Base-by-base conservation (phyloP, 139 green algal genomes). In the Micractinium sp. region DNA sequence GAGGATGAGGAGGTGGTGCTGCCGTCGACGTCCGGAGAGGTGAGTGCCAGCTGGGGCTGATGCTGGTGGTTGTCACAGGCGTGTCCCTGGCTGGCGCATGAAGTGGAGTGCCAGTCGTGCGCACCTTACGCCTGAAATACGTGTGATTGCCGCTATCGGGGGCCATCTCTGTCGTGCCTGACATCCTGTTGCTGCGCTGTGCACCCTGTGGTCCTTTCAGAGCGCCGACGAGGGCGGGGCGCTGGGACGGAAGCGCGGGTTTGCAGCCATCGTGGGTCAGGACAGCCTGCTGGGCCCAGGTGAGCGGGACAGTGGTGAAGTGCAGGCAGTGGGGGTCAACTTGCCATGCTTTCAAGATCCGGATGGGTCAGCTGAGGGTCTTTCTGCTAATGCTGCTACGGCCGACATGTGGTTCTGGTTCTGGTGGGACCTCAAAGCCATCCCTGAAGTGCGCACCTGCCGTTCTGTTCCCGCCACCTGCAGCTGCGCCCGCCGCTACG, bases 201-300 rank as follows among this genome's bases (percentile, higher is more conserved):
- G 23, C 25, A 14, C 38, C 27, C 76, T 82, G 74, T 56, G 29
- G 36, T 20, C 77, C 9, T 67, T 33, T 14, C 41, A 84, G 78
- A 27, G n/a, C 41, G 15, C 16, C 0, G 78, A 63, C 20, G 78
- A 84, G 29, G 63, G 78, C 41, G 78, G 53, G 2, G 14, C 41
- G 14, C 27, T 47, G 14, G 41, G 53, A 23, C 80, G 80, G 53
- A 85, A 85, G 80, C 80, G 80, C 80, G 33, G 39, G 53, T 85
- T 74, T n/a, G 31, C 31, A 56, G 53, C 80, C 80, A 85, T 85
- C 19, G n/a, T 31, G 25, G 53, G n/a, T 19, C n/a, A 71, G n/a
- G 80, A 85, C 41, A 85, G 39, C 53, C 53, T 85, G 80, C 53
- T 47, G 1, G 80, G 53, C 1, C 53, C 80, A 85, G 80, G 80